Evolutionary conservation across 1,139 yeast species (phyloP).

Genomic region (Yamadazyma buinensis): DNA sequence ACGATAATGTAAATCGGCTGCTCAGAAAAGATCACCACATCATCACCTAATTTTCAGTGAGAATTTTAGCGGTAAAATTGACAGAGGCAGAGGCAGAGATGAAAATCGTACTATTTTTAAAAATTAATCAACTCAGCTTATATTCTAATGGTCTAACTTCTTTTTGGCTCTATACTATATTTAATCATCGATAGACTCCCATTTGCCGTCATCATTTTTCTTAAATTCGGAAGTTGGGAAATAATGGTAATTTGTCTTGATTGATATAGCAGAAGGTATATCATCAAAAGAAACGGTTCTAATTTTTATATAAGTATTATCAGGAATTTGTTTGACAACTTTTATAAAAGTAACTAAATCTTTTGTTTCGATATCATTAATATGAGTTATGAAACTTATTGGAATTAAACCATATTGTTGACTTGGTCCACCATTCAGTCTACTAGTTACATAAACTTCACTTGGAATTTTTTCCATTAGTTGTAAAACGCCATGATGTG

Average conservation of each 20-base stretch:
- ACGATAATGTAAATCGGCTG: no score
- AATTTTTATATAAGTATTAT: slow-evolving; percentile 75
- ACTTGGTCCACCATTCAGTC: slow-evolving; percentile 81
- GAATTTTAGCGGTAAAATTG: no score
- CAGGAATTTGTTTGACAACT: slow-evolving; percentile 65
- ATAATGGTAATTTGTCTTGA: slow-evolving; percentile 87
- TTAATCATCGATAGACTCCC: slow-evolving; percentile 26
- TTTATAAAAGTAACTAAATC: slow-evolving; percentile 62
- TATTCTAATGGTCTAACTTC: no score
- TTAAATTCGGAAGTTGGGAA: slow-evolving; percentile 77
- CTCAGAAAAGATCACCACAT: no score
- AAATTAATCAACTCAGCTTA: no score
- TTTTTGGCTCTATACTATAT: no score
- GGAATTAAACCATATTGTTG: slow-evolving; percentile 77
- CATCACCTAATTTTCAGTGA: no score
- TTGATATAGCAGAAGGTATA: slow-evolving; percentile 78
- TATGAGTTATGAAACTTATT: slow-evolving; percentile 84
- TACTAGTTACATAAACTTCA: slow-evolving; percentile 70
- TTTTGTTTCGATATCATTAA: slow-evolving; percentile 71
- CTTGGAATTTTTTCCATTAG: slow-evolving; percentile 77
- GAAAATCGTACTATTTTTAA: no score
- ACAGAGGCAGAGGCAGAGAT: no score
- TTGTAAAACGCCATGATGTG: slow-evolving; percentile 54
- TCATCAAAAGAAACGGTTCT: slow-evolving; percentile 82
- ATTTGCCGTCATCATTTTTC: slow-evolving; percentile 38